phyloP scores from a whole-genome alignment of 305 asterid species.

The Rubia peregrina region DNA sequence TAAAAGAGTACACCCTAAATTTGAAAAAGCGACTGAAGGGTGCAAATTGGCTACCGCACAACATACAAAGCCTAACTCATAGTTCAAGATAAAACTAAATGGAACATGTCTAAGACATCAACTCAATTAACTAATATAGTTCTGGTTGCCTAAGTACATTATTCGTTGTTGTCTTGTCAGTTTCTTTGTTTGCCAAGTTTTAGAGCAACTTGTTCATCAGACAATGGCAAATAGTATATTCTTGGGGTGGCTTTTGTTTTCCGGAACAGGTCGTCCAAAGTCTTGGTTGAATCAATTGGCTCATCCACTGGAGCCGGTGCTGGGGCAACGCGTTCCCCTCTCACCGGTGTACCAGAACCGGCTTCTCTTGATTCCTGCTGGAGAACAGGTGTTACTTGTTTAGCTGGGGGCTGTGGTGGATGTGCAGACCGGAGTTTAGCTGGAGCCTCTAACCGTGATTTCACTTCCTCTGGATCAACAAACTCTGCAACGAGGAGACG shows the following conservation, averaged over 20 bases:
- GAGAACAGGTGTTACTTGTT: slow-evolving; percentile 15
- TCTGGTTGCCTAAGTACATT: background rate
- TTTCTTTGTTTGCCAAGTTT: slow-evolving; percentile 18
- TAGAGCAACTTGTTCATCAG: slow-evolving; percentile 28
- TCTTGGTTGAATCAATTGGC: slow-evolving; percentile 17
- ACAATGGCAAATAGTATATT: slow-evolving; percentile 31
- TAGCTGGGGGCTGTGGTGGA: slow-evolving; percentile 12
- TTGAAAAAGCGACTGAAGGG: background rate
- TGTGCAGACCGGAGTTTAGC: background rate
- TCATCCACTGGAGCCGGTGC: slow-evolving; percentile 20
- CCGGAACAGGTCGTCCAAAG: slow-evolving; percentile 31
- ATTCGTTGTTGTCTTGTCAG: background rate
- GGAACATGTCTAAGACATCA: background rate
- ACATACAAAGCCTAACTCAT: background rate
- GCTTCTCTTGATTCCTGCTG: slow-evolving; percentile 18
- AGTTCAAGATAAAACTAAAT: background rate
- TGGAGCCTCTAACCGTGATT: slow-evolving; percentile 15
- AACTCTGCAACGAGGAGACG: slow-evolving; percentile 31
- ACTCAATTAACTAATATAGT: background rate
- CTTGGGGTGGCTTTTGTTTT: slow-evolving; percentile 33
- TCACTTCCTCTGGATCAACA: slow-evolving; percentile 32
- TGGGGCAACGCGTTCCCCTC: slow-evolving; percentile 13
- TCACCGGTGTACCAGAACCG: slow-evolving; percentile 11
- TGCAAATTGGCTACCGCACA: too few species aligned
- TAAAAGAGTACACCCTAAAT: background rate